Evolutionary conservation across 495 filamentous ascomycete species (phyloP), one percentile per base, ranked within the genome.

Genomic region (Trypethelium eluteriae): DNA sequence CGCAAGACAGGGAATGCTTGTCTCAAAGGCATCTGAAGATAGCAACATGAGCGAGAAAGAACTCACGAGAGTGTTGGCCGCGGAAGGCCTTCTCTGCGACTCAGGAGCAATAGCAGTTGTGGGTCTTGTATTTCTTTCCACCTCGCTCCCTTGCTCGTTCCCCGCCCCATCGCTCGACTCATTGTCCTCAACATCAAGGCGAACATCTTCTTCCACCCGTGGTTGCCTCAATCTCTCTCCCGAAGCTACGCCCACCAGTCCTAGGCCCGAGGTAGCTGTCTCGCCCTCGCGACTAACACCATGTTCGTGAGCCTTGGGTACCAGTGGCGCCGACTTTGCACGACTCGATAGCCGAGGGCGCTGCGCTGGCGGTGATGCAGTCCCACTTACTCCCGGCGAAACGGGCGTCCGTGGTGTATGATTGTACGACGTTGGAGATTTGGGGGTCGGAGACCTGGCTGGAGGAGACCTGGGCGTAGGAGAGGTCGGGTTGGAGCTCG

Each of bases 281-380:
- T 36, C 61, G 6, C 16, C 36, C 9, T 38, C 14, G 16, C 36
- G 34, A 36, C 25, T 66, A 3, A 2, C 39, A 49, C 49, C 36
- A 25, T 63, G 44, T 38, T 64, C 59, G 62, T 38, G 35, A n/a
- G 32, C 11, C 64, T 63, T 49, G 41, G 67, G 65, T n/a, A 71
- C 64, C 62, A 66, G 44, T 2, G 71, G 71, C 12, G 71, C 71
- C 6, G 71, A 73, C 46, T 73, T 62, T 36, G 66, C 68, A 10
- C 71, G 65, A 38, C 62, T 47, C 61, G 67, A 67, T 62, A 71
- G 38, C 32, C 39, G 16, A 32, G 71, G 71, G 47, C 71, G 67
- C 62, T 71, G 68, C 25, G 63, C 53, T 34, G 53, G 53, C 53
- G 53, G 53, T 59, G 53, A 59, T 59, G 53, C 53, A 59, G 53